Evolutionary conservation across 1,284 basidiomycete species (phyloP).

Genomic region (Cryptococcus sp.): DNA sequence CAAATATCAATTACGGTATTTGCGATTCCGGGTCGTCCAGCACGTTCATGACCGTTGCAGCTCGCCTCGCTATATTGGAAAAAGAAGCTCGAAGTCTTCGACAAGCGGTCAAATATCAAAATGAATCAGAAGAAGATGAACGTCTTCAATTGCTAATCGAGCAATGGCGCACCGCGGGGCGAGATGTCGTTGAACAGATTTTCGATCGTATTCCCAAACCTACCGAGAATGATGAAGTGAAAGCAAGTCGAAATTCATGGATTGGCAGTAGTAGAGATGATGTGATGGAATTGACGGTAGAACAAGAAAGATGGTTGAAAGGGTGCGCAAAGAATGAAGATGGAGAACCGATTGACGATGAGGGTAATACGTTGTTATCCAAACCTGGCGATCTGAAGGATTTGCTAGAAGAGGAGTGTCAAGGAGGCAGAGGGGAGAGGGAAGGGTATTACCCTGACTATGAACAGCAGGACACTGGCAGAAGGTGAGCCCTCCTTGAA

Average conservation of each 20-base stretch:
- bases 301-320: slow-evolving; percentile 14
- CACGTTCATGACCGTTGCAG: neutral
- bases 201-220: slow-evolving; percentile 27
- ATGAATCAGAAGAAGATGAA: slow-evolving; percentile 26
- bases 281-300: slow-evolving; percentile 6
- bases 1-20: neutral
- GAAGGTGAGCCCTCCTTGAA: neutral
- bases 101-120: slow-evolving; percentile 30
- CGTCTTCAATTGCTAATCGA: slow-evolving; percentile 20
- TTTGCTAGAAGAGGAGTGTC: slow-evolving; percentile 4
- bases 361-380: slow-evolving; percentile 22
- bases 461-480: neutral
- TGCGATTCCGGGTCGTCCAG: neutral
- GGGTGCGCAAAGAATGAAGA: slow-evolving; percentile 16
- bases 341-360: slow-evolving; percentile 27
- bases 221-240: neutral
- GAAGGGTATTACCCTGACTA: neutral
- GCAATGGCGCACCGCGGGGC: slow-evolving; percentile 39
- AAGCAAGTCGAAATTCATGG: neutral
- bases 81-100: slow-evolving; percentile 19
- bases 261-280: neutral
- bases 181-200: slow-evolving; percentile 38
- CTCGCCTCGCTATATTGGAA: slow-evolving; percentile 22
- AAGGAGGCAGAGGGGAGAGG: neutral
- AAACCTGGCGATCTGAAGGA: slow-evolving; percentile 3